These are phyloP conservation scores for Alisma plantagoaquatica DNA, from an alignment of 106 monocot genomes.

Conservation along the genomic window DNA sequence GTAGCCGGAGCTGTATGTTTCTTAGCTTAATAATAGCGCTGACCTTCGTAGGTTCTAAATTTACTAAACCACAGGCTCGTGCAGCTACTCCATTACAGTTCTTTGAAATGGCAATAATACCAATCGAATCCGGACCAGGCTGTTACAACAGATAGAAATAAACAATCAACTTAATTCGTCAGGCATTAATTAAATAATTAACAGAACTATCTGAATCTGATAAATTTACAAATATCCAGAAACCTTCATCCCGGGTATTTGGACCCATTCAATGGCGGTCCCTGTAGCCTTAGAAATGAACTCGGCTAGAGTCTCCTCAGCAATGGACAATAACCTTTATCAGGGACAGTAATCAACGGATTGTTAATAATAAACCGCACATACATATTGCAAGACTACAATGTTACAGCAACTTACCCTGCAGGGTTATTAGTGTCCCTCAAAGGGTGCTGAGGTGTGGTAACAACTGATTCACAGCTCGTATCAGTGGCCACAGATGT, in stretches of 20 bases:
- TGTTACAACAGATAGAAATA: conserved; percentile 11
- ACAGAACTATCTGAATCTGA: not conserved
- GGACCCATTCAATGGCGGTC: conserved; percentile 99
- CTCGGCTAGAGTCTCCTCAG: conserved; percentile 93
- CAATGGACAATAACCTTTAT: conserved; percentile 70
- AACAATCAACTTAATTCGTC: no score
- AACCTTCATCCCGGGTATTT: conserved; percentile 99
- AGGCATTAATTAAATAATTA: not conserved
- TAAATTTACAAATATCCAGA: not conserved
- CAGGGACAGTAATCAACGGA: not conserved
- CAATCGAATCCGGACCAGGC: conserved; percentile 99
- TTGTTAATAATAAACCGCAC: not conserved
- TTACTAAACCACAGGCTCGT: conserved; percentile 91
- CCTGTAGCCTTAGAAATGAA: conserved; percentile 99
- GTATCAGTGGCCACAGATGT: conserved; percentile 60
- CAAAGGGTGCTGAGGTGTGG: conserved; percentile 61
- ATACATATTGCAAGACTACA: not conserved
- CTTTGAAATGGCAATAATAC: conserved; percentile 80
- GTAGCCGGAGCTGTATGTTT: no score
- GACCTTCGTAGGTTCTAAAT: conserved; percentile 91
- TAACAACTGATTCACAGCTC: conserved; percentile 88
- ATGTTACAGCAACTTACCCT: conserved; percentile 35
- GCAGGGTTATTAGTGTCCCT: conserved; percentile 80
- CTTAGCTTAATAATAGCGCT: no score
- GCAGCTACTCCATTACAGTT: conserved; percentile 83